Base-by-base conservation (phyloP, 2,329 filamentous ascomycete genomes). In the Apiospora kogelbergensis region DNA sequence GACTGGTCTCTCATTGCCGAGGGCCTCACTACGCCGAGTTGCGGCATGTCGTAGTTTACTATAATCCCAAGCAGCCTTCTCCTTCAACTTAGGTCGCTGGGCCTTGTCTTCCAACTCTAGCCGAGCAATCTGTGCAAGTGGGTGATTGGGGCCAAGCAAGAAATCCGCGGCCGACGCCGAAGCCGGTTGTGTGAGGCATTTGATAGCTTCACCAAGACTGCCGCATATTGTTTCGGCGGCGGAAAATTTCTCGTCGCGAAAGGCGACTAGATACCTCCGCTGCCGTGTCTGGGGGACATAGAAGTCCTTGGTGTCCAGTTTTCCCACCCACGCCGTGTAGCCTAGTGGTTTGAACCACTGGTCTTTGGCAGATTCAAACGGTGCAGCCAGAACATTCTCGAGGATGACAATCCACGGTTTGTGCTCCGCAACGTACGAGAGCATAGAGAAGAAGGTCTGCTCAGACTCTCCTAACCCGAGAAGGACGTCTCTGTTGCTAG, bases 271-370 rank as follows among this genome's bases (percentile, higher is more conserved):
- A 73, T 92, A 92, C 1, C 85, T 86, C 42, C 90, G 83, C 48
- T 81, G 78, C 1, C 90, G 83, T 0, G 90, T 93, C 67, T 95
- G 93, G 0, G 93, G 93, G 0, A 95, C 79, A 69, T 93, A 93
- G 73, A 86, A 94, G 3, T 91, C 79, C 75, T 94, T 94, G 0
- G 89, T 91, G 73, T 95, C 91, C 0, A 92, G 80, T 5, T 79
- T 80, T 0, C 83, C 72, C 64, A 82, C 84, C 0, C 76, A 74
- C 0, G 85, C 85, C 2, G 82, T 76, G 73, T 95, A 95, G 2
- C 83, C 87, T 45, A 89, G 71, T n/a, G 74, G 74, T 2, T 76
- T 76, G 60, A 84, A 80, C 74, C 80, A 82, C 10, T 76, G 70
- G 0, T 75, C 69, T n/a, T 80, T 78, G 44, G 89, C 84, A 4